Percentiles rank a stretch among this genome's conserved stretches.
phyloP scores from a whole-genome alignment of 169 alveolate species.

The Plasmodium malariae region DNA sequence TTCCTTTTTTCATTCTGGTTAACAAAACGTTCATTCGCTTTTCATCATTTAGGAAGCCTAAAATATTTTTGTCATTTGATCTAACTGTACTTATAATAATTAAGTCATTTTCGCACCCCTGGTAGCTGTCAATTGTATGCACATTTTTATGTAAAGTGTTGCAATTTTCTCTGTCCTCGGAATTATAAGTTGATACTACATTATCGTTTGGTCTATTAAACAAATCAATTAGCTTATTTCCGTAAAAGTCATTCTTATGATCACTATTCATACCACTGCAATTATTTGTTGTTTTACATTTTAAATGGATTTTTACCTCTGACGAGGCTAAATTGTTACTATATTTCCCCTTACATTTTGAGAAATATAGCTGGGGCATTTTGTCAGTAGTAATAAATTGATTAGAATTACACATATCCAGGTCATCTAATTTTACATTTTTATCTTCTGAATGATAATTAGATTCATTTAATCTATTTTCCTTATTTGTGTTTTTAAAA shows the following conservation, averaged over 20 bases:
- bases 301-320: not conserved
- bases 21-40: constrained; percentile 66
- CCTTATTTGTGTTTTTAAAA: not conserved
- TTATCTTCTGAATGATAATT: not conserved
- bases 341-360: not conserved
- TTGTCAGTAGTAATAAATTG: not conserved
- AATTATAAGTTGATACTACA: not conserved
- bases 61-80: constrained; percentile 46
- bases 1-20: constrained; percentile 66
- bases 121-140: constrained; percentile 73
- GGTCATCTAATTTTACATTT: not conserved
- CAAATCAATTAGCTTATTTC: not conserved
- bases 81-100: constrained; percentile 72
- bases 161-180: not conserved
- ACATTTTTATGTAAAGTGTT: constrained; percentile 29
- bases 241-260: not conserved
- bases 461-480: not conserved
- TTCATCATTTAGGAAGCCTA: constrained; percentile 71
- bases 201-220: not conserved
- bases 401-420: not conserved
- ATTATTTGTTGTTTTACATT: not conserved
- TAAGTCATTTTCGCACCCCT: constrained; percentile 68
- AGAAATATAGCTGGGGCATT: too few species aligned
- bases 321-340: not conserved
- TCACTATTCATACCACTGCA: not conserved